Evolutionary conservation across 2,329 filamentous ascomycete species (phyloP).

Genomic region (Scedosporium dehoogii): DNA sequence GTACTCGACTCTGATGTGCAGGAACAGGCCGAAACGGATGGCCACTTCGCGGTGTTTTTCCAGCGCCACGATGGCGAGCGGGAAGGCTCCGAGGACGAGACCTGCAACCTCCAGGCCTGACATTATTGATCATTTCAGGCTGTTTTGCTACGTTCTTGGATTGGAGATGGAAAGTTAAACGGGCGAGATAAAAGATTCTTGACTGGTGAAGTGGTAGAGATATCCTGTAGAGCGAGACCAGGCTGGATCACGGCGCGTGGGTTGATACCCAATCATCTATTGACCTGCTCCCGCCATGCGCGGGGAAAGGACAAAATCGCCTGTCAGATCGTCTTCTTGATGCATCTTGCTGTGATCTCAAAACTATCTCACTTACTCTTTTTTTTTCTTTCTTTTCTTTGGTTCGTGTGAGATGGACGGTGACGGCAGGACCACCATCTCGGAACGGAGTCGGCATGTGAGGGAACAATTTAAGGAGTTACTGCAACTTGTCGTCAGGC

Average conservation of each 20-base stretch:
- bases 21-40: constrained; percentile 3
- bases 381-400: too few species aligned
- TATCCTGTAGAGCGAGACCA: too few species aligned
- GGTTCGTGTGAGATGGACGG: neutral
- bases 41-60: constrained; percentile 10
- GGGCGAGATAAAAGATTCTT: too few species aligned
- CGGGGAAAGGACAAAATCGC: neutral
- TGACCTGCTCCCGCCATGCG: neutral
- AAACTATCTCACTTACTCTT: neutral
- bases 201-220: too few species aligned
- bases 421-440: neutral
- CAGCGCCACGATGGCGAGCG: constrained; percentile 8
- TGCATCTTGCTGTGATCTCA: too few species aligned
- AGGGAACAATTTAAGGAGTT: neutral
- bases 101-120: constrained; percentile 12
- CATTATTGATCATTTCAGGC: neutral
- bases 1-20: constrained; percentile 7
- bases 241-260: too few species aligned
- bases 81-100: constrained; percentile 11
- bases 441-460: neutral
- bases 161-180: too few species aligned
- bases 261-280: neutral
- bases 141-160: too few species aligned
- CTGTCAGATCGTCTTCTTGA: too few species aligned
- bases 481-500: too few species aligned